A percentile compares a stretch with the other conserved stretches of the same genome.
Conservation (phyloP, 2,329 filamentous ascomycete genomes). For the Fusarium pininemorale region DNA sequence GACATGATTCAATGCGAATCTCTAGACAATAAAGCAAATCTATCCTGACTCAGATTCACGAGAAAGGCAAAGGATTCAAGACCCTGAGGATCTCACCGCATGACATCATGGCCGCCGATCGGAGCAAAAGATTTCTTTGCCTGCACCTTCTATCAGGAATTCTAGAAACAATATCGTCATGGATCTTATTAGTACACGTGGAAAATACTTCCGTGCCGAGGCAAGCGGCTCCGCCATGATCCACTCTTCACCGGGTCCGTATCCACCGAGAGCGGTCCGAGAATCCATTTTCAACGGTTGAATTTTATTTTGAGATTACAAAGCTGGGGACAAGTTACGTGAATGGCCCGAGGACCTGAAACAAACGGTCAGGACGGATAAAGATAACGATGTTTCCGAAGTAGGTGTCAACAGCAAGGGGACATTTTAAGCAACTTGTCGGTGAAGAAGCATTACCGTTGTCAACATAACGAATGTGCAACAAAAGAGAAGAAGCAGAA, state of each 20-base stretch:
- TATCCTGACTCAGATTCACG: neutral
- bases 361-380: neutral
- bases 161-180: neutral
- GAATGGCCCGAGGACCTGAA: neutral
- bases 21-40: neutral
- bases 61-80: neutral
- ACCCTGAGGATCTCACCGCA: neutral
- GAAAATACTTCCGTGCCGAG: constrained; percentile 3
- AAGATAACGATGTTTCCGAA: neutral
- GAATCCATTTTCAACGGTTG: neutral
- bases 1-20: neutral
- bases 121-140: neutral
- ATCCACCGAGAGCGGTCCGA: neutral
- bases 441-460: neutral
- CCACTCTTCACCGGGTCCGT: neutral
- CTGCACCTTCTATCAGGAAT: neutral
- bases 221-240: neutral
- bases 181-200: neutral
- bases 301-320: constrained; percentile 2
- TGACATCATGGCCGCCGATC: neutral
- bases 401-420: neutral
- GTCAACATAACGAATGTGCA: neutral
- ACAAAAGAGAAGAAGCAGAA: neutral
- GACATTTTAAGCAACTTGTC: neutral
- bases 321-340: neutral